A percentile compares a stretch with the other conserved stretches of the same genome.
Evolutionary conservation across 1,284 basidiomycete genomes (phyloP).

Genomic region (Erythrobasidium hasegawianum): DNA sequence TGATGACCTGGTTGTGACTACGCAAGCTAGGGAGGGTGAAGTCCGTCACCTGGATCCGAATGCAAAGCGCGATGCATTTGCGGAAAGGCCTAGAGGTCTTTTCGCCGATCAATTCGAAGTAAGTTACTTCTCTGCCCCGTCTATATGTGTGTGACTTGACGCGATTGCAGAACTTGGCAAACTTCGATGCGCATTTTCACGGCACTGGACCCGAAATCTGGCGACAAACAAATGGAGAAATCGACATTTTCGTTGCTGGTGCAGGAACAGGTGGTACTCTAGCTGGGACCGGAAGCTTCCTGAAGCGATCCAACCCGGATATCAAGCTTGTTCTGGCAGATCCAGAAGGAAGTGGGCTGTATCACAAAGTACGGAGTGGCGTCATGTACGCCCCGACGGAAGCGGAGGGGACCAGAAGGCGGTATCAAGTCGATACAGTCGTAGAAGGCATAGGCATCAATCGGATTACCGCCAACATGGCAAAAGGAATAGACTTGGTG

Average conservation of each 20-base stretch:
- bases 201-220: constrained; percentile 95
- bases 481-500: constrained; percentile 71
- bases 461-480: constrained; percentile 75
- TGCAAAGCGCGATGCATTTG: constrained; percentile 30
- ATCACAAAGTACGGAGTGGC: constrained; percentile 73
- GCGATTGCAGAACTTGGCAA: constrained; percentile 77
- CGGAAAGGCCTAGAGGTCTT: constrained; percentile 46
- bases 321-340: constrained; percentile 77
- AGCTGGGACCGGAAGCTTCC: constrained; percentile 73
- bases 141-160: not conserved
- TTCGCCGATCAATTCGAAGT: constrained; percentile 96
- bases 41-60: constrained; percentile 8
- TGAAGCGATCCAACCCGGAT: constrained; percentile 64
- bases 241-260: constrained; percentile 89
- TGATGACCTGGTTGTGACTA: constrained; percentile 36
- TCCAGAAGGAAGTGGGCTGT: constrained; percentile 90
- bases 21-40: constrained; percentile 13
- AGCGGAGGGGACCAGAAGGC: constrained; percentile 86
- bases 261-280: constrained; percentile 95
- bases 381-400: constrained; percentile 92
- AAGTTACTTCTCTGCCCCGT: constrained; percentile 37
- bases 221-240: constrained; percentile 76
- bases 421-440: constrained; percentile 82
- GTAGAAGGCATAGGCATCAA: constrained; percentile 76
- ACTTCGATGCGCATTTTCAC: constrained; percentile 81